Conservation (phyloP, 371 early-diverging fungal species). For the Mucor irregularis region DNA sequence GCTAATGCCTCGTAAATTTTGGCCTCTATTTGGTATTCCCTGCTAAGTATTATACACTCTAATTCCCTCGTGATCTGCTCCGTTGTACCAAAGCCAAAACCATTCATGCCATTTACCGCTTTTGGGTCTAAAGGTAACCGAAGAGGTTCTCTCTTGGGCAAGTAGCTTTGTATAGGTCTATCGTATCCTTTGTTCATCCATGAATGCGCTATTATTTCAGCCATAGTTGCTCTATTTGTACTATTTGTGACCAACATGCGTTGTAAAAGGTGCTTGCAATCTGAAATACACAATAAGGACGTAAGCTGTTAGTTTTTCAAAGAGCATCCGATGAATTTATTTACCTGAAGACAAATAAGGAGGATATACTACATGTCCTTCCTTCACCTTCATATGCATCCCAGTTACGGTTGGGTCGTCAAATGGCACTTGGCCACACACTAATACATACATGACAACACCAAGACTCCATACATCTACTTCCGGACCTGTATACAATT, state of each 20-base stretch:
- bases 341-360: constrained; percentile 82
- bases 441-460: constrained; percentile 91
- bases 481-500: constrained; percentile 89
- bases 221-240: constrained; percentile 69
- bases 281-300: constrained; percentile 33
- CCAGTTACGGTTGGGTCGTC: constrained; percentile 87
- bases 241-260: constrained; percentile 79
- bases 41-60: constrained; percentile 47
- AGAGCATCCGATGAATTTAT: no score
- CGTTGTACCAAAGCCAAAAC: constrained; percentile 83
- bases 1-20: background rate
- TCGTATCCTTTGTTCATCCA: constrained; percentile 86
- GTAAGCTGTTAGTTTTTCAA: background rate
- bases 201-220: constrained; percentile 70
- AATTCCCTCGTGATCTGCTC: constrained; percentile 63
- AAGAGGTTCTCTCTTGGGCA: constrained; percentile 67
- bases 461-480: constrained; percentile 97
- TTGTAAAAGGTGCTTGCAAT: constrained; percentile 73
- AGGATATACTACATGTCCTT: constrained; percentile 74
- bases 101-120: constrained; percentile 77
- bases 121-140: constrained; percentile 66
- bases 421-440: constrained; percentile 95
- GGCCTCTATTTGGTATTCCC: constrained; percentile 26
- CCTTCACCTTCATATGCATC: constrained; percentile 88
- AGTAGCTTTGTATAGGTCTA: constrained; percentile 57